Base-by-base conservation (phyloP, 108 stramenopile species). In the Conticribra guillardii region DNA sequence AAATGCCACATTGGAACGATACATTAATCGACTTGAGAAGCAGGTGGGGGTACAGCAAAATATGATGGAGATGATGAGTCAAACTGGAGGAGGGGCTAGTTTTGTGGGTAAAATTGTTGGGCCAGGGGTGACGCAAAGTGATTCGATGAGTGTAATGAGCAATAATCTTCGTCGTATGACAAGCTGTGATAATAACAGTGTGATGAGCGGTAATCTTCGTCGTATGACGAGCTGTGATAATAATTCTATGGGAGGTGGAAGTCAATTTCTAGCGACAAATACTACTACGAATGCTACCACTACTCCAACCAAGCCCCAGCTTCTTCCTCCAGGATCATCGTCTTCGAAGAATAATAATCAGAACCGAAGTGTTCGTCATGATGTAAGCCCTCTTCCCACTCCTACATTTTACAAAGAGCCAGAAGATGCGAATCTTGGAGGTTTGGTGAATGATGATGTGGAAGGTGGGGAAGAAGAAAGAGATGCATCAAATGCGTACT, bases 11-110 rank as follows among this genome's bases (percentile, higher is more conserved):
- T 73, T 93, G 31, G 87, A 90, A 70, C 64, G 89, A 17, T 93
- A 93, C 37, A 79, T 93, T 29, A 88, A 90, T 60, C 87, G 89
- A 54, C 84, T 93, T 37, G 92, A 93, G 71, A 87, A 86, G 7
- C 92, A 93, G 67, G 92, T 93, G 3, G 88, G 88, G 44, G 89
- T 93, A 1, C 92, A 93, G 64, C 92, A 93, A 48, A 93, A 90
- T 71, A 89, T 93, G 85, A 93, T 93, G 92, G 92, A 93, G 80
- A 90, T 93, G 86, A 93, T 93, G 83, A 81, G 80, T 32, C 68
- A 69, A 22, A 71, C 46, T 62, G 77, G 79, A 19, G 76, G 68
- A 19, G 76, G 68, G 30, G 76, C 68, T 26, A 78, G 76, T 49
- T 69, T 78, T 46, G 55, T 78, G 41, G 76, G 76, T 3, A 78